Evolutionary conservation across 1,284 basidiomycete genomes (phyloP).

Genomic region (Clitocybe nebularis): DNA sequence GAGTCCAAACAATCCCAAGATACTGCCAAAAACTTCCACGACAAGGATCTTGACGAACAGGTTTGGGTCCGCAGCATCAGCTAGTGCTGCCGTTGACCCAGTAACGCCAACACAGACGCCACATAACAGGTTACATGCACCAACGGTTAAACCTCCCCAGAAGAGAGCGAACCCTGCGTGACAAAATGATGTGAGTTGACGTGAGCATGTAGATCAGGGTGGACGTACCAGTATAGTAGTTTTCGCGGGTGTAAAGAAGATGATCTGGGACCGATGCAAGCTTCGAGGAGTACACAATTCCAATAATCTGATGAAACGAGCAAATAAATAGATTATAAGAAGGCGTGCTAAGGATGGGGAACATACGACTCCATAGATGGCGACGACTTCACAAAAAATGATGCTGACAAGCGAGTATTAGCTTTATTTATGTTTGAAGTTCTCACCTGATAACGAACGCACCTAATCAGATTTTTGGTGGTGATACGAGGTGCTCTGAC

Average conservation of each 20-base stretch:
- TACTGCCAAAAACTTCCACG: slow-evolving; percentile 92
- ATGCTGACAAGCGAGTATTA: slow-evolving; percentile 51
- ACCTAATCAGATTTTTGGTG: slow-evolving; percentile 98
- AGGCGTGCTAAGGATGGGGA: slow-evolving; percentile 4
- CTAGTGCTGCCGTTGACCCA: slow-evolving; percentile 87
- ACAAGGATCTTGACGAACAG: slow-evolving; percentile 94
- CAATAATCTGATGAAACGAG: slow-evolving; percentile 80
- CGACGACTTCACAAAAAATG: slow-evolving; percentile 99
- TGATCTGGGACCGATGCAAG: slow-evolving; percentile 57
- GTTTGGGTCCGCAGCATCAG: slow-evolving; percentile 89
- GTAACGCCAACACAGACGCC: slow-evolving; percentile 89
- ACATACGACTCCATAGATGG: slow-evolving; percentile 91
- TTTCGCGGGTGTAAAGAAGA: slow-evolving; percentile 72
- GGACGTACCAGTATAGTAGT: slow-evolving; percentile 85
- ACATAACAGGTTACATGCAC: slow-evolving; percentile 89
- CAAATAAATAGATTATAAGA: neutral
- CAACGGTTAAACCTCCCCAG: slow-evolving; percentile 92
- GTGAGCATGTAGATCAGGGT: neutral
- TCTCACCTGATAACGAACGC: slow-evolving; percentile 18
- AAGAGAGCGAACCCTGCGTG: slow-evolving; percentile 81
- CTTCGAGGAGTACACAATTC: slow-evolving; percentile 90
- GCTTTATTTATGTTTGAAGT: neutral
- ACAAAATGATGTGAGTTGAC: neutral
- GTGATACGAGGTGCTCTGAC: slow-evolving; percentile 92
- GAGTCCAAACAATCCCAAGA: slow-evolving; percentile 86